Percentiles rank a stretch among this genome's conserved stretches.
Conservation (phyloP, 805 yeast species). For the Starmera dryadoides region DNA sequence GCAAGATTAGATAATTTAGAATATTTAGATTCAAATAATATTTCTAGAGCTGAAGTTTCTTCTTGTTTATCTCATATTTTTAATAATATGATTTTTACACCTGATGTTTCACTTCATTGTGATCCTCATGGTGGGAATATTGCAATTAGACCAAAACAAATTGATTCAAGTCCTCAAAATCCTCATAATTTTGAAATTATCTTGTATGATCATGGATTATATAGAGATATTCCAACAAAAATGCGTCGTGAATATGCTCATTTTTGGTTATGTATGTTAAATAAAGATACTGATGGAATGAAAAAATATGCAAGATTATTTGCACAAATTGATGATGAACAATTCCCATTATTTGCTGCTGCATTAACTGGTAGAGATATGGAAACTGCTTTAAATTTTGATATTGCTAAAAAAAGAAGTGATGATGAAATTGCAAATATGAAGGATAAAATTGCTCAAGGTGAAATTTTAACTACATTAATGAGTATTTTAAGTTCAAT, state of each 20-base stretch:
- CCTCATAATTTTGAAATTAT: constrained; percentile 83
- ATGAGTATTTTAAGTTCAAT: constrained; percentile 73
- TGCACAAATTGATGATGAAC: constrained; percentile 71
- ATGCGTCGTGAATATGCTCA: constrained; percentile 80
- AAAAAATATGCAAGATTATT: constrained; percentile 64
- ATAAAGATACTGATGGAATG: constrained; percentile 62
- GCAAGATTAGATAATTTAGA: constrained; percentile 71
- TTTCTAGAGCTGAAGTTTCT: constrained; percentile 73
- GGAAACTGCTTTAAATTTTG: constrained; percentile 61
- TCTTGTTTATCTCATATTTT: constrained; percentile 84
- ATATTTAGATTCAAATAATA: constrained; percentile 53
- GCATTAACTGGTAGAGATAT: constrained; percentile 95
- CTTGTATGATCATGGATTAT: constrained; percentile 91
- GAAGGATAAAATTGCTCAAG: constrained; percentile 54
- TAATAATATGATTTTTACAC: constrained; percentile 92
- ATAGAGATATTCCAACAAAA: constrained; percentile 71
- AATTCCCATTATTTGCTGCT: constrained; percentile 80
- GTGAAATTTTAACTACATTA: constrained; percentile 61
- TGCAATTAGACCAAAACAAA: constrained; percentile 54
- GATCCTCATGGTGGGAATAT: constrained; percentile 98
- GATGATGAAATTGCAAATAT: constrained; percentile 60
- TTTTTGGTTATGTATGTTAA: constrained; percentile 87
- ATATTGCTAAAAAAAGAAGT: constrained; percentile 47
- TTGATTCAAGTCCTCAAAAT: constrained; percentile 19
- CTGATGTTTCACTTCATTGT: constrained; percentile 88